Evolutionary conservation across 208 protist genomes (phyloP).

Genomic region (Leishmania tropica): DNA sequence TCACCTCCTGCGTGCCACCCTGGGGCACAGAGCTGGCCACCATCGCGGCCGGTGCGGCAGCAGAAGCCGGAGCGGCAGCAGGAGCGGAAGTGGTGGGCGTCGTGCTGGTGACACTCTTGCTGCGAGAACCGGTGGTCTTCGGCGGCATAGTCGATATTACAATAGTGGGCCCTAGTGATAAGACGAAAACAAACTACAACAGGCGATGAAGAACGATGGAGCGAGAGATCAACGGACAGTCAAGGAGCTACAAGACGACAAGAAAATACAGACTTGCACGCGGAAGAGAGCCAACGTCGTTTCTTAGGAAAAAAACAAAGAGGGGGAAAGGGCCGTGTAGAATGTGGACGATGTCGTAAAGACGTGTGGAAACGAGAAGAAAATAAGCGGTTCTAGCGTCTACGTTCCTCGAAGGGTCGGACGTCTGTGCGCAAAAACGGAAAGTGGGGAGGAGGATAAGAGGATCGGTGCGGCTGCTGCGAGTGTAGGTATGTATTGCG

Average conservation of each 20-base stretch:
- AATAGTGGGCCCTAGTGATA: neutral
- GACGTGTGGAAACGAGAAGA: neutral
- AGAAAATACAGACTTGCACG: neutral
- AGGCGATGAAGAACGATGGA: neutral
- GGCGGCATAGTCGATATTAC: constrained; percentile 23
- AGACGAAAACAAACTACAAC: constrained; percentile 19
- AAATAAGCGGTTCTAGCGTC: neutral
- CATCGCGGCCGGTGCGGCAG: constrained; percentile 4
- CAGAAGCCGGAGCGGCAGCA: neutral
- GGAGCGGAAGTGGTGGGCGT: constrained; percentile 7
- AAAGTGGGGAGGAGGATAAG: neutral
- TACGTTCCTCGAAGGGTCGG: neutral
- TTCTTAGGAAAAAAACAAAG: neutral
- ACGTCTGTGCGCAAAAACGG: neutral
- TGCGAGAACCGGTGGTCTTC: constrained; percentile 12
- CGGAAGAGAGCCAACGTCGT: neutral
- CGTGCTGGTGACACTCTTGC: neutral
- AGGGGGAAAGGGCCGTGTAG: neutral
- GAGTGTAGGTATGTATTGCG: neutral
- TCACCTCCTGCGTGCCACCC: constrained; percentile 89
- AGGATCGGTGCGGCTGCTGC: neutral
- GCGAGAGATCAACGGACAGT: neutral
- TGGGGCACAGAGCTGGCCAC: constrained; percentile 6
- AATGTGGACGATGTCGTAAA: neutral
- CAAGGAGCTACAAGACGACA: neutral